phyloP scores from a whole-genome alignment of 805 yeast genomes.

The Cyberlindnera japonica region DNA sequence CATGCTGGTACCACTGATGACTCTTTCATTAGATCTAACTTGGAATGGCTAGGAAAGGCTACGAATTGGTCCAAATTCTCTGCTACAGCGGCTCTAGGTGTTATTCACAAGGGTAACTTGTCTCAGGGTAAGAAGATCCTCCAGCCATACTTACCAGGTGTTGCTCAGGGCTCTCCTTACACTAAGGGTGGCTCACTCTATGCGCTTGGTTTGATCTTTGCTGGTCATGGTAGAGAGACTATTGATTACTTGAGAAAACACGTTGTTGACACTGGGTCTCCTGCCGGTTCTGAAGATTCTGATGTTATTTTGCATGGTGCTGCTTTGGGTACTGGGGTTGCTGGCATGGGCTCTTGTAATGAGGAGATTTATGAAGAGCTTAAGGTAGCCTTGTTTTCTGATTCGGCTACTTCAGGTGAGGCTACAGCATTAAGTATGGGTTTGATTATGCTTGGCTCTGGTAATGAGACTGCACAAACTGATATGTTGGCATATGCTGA shows the following conservation, averaged over 20 bases:
- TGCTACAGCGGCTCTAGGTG: conserved; percentile 97
- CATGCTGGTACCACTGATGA: conserved; percentile 97
- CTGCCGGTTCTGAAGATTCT: conserved; percentile 62
- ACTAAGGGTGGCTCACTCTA: conserved; percentile 94
- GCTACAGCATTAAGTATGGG: conserved; percentile 98
- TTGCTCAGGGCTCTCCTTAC: conserved; percentile 66
- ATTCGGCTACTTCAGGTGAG: conserved; percentile 91
- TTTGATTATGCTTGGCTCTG: conserved; percentile 89
- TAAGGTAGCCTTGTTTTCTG: conserved; percentile 79
- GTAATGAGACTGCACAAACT: conserved; percentile 57
- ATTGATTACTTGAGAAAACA: conserved; percentile 73
- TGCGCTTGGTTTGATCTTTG: conserved; percentile 90
- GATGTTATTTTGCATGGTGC: conserved; percentile 95
- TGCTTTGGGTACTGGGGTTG: conserved; percentile 90
- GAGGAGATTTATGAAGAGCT: conserved; percentile 74
- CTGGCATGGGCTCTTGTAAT: conserved; percentile 90
- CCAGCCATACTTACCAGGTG: conserved; percentile 87
- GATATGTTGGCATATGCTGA: conserved; percentile 91
- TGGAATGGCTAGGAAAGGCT: conserved; percentile 97
- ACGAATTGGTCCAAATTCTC: conserved; percentile 97
- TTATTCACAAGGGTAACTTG: conserved; percentile 90
- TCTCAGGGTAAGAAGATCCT: conserved; percentile 84
- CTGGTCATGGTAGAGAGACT: conserved; percentile 91
- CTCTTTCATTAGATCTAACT: conserved; percentile 81
- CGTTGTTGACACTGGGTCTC: conserved; percentile 57